These are phyloP conservation scores for Apophysomyces elegans DNA, from an alignment of 371 early-diverging fungal genomes.

Conservation along the genomic window DNA sequence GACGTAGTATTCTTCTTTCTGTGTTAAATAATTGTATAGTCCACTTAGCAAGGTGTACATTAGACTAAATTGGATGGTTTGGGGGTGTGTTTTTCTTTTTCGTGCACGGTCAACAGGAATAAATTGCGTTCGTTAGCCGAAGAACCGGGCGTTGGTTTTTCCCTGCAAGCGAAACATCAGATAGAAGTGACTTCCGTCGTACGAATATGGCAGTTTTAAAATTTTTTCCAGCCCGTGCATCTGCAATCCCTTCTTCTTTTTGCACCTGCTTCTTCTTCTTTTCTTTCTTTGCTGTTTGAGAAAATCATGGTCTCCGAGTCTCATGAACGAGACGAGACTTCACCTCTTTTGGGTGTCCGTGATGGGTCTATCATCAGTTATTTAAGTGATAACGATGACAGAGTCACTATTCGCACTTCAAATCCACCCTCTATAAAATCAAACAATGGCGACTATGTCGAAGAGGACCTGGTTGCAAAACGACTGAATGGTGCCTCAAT, in stretches of 20 bases:
- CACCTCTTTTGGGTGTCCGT: slow-evolving; percentile 29
- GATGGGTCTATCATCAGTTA: slow-evolving; percentile 13
- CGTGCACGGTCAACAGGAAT: background rate
- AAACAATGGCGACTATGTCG: slow-evolving; percentile 11
- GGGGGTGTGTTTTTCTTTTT: background rate
- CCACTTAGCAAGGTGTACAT: slow-evolving; percentile 94
- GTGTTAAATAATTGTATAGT: slow-evolving; percentile 83
- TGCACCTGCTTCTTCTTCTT: slow-evolving; percentile 13
- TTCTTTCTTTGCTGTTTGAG: slow-evolving; percentile 12
- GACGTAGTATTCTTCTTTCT: slow-evolving; percentile 91
- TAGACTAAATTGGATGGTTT: background rate
- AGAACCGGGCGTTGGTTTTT: slow-evolving; percentile 7
- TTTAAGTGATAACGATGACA: slow-evolving; percentile 24
- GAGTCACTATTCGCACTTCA: slow-evolving; percentile 36
- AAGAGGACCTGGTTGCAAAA: slow-evolving; percentile 37
- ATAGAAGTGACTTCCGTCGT: background rate
- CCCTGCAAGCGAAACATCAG: background rate
- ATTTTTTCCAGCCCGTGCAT: background rate
- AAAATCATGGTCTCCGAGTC: slow-evolving; percentile 1
- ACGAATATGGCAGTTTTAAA: background rate
- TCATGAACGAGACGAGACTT: slow-evolving; percentile 29
- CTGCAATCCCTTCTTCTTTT: slow-evolving; percentile 3
- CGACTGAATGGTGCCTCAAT: slow-evolving; percentile 43
- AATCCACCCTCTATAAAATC: slow-evolving; percentile 24
- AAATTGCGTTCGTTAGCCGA: background rate